Base-by-base conservation (phyloP, 225 moss, liverwort and hornwort genomes). In the Straminergon stramineum region DNA sequence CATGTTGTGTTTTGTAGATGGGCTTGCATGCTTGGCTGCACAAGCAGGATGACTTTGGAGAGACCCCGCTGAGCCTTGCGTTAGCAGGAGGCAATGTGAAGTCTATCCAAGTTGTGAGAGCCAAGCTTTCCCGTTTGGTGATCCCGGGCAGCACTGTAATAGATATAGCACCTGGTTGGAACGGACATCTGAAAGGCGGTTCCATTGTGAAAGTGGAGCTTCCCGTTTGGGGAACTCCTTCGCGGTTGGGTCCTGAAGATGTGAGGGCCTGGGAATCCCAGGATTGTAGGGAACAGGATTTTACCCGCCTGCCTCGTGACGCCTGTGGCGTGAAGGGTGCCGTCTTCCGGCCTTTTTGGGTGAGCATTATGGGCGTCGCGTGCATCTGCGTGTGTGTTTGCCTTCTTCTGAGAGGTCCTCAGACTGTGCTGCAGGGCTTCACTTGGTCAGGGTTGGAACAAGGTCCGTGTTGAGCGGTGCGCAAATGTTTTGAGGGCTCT, bases 371-470 rank as follows among this genome's bases (percentile, higher is more conserved):
- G 93, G 94, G 96, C 51, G 79, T 97, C 81, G 99, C 99, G 67
- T 94, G 92, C 85, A 91, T 99, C 39, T 99, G 97, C 73, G 96
- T 99, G 66, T 96, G 96, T 65, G 95, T 94, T 58, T 99, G 97
- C 89, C 87, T 97, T 87, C 90, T 97, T 41, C 87, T 96, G 92
- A 94, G 92, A 81, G 93, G 93, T 19, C 86, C 93, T 31, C 96
- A 95, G 80, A 84, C 66, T 52, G 66, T 93, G 74, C 35, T 93
- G 57, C 69, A 69, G 28, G 90, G 92, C 31, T 96, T 99, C 90
- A 81, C 80, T 24, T 96, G 96, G 98, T 75, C 80, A 27, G 14
- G 4, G 31, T 84, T 94, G 83, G 80, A 82, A 5, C 77, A 51
- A 66, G 94, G 93, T 78, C 30, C 76, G 5, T 11, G 0, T 15